These are phyloP conservation scores for Aspergillus leporis DNA, from an alignment of 495 filamentous ascomycete species.

Conservation along the genomic window DNA sequence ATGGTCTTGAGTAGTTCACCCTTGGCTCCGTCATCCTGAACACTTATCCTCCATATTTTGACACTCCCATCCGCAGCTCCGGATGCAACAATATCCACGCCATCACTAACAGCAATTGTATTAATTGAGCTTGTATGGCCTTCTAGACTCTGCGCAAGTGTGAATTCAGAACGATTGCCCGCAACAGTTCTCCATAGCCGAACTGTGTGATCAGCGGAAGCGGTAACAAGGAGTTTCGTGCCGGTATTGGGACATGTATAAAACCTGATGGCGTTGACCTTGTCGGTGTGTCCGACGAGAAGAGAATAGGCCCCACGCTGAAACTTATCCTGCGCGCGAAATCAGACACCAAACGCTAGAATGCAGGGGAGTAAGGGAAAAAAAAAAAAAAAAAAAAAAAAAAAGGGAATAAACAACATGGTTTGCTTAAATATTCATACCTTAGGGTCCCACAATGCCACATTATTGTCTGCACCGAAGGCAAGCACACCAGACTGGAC, in stretches of 20 bases:
- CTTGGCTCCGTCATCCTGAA: slow-evolving; percentile 29
- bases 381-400: no score
- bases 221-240: slow-evolving; percentile 65
- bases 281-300: slow-evolving; percentile 78
- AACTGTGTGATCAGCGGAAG: slow-evolving; percentile 78
- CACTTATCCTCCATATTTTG: slow-evolving; percentile 68
- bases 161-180: slow-evolving; percentile 30
- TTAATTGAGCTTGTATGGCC: slow-evolving; percentile 78
- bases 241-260: slow-evolving; percentile 53
- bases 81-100: slow-evolving; percentile 60
- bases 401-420: not conserved
- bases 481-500: slow-evolving; percentile 69
- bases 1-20: slow-evolving; percentile 67
- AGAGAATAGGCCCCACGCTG: slow-evolving; percentile 63
- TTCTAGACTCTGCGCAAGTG: slow-evolving; percentile 48
- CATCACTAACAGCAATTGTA: slow-evolving; percentile 62
- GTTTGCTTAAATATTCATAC: slow-evolving; percentile 49
- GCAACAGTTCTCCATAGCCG: slow-evolving; percentile 62
- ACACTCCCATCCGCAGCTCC: slow-evolving; percentile 83
- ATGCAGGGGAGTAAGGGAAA: not conserved
- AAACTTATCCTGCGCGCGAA: slow-evolving; percentile 42
- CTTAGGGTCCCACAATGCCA: slow-evolving; percentile 84
- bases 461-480: slow-evolving; percentile 84
- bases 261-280: slow-evolving; percentile 83
- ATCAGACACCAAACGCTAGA: slow-evolving; percentile 9